These are phyloP conservation scores for Trametes cingulata DNA, from an alignment of 768 basidiomycete genomes.

Conservation along the genomic window DNA sequence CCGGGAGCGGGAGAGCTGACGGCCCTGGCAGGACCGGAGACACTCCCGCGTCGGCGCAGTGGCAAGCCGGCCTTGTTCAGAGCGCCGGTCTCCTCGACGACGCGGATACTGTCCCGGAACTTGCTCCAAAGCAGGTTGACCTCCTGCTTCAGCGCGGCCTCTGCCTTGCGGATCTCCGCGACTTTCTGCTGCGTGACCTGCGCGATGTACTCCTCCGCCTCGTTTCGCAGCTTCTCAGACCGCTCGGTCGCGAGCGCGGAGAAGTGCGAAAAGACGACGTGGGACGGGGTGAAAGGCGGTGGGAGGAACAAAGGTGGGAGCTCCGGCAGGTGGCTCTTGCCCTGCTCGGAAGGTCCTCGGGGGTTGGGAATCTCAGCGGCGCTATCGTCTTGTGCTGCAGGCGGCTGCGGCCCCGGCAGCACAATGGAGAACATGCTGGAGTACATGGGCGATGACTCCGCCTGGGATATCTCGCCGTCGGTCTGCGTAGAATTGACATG, in stretches of 20 bases:
- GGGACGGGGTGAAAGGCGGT: slow-evolving; percentile 74
- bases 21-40: slow-evolving; percentile 13
- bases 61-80: neutral
- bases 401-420: slow-evolving; percentile 23
- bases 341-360: slow-evolving; percentile 29
- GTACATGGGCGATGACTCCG: slow-evolving; percentile 37
- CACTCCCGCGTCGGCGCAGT: slow-evolving; percentile 14
- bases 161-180: slow-evolving; percentile 55
- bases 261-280: slow-evolving; percentile 69
- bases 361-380: slow-evolving; percentile 1
- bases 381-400: slow-evolving; percentile 5
- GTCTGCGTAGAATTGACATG: slow-evolving; percentile 21
- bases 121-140: slow-evolving; percentile 65
- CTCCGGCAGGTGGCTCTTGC: slow-evolving; percentile 43
- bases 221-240: slow-evolving; percentile 54
- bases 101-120: slow-evolving; percentile 42
- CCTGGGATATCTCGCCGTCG: slow-evolving; percentile 27
- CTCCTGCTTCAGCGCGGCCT: slow-evolving; percentile 53
- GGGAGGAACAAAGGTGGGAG: slow-evolving; percentile 69
- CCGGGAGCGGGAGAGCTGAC: slow-evolving; percentile 7
- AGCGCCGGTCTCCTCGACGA: slow-evolving; percentile 3
- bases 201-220: slow-evolving; percentile 59
- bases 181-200: slow-evolving; percentile 54
- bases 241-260: slow-evolving; percentile 54
- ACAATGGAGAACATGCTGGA: slow-evolving; percentile 33